phyloP scores from a whole-genome alignment of 2,329 filamentous ascomycete genomes.

The Cladosporium sp. region DNA sequence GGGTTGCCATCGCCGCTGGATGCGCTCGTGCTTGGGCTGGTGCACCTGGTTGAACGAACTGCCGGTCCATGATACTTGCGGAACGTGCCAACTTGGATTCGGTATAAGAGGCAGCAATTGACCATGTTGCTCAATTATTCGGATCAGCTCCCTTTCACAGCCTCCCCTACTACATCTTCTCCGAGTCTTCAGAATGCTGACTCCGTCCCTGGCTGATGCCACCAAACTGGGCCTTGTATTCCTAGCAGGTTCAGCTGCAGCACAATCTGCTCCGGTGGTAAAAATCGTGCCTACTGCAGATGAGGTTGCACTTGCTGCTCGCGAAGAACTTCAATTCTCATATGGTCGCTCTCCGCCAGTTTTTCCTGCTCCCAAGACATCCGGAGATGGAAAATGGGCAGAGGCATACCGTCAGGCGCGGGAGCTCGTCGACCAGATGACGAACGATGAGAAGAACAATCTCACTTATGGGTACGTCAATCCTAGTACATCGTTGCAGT shows the following conservation, averaged over 20 bases:
- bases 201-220: conserved; percentile 5
- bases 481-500: too few species aligned
- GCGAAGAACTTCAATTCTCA: conserved; percentile 26
- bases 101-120: too few species aligned
- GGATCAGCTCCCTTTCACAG: not conserved
- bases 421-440: conserved; percentile 31
- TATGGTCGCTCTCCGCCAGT: conserved; percentile 28
- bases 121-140: too few species aligned
- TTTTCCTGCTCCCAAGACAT: conserved; percentile 25
- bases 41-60: not conserved
- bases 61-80: not conserved
- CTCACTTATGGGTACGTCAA: conserved; percentile 35
- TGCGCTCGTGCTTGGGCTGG: conserved; percentile 1
- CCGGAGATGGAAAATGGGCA: conserved; percentile 32
- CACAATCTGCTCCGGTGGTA: not conserved
- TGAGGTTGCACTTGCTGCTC: conserved; percentile 11
- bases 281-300: conserved; percentile 1
- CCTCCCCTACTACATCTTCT: too few species aligned
- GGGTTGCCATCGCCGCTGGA: too few species aligned
- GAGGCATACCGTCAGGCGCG: conserved; percentile 29
- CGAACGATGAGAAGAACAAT: conserved; percentile 33
- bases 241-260: conserved; percentile 1
- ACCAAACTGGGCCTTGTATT: conserved; percentile 7
- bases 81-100: too few species aligned
- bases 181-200: not conserved